phyloP scores from a whole-genome alignment of 2,329 filamentous ascomycete species.

The Emmonsia crescens region DNA sequence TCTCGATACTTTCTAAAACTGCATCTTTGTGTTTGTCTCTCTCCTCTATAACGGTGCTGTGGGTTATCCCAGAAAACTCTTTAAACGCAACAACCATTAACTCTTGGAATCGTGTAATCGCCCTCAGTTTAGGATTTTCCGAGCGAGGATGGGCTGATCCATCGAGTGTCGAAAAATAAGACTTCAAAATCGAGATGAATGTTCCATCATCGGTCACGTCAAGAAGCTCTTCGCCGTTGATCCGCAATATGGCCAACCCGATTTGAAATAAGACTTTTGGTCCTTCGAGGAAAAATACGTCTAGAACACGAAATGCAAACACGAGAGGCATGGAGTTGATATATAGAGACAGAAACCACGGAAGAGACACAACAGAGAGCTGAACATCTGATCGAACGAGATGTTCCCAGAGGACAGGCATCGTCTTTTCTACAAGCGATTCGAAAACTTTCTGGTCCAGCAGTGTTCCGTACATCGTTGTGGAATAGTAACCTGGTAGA shows the following conservation, averaged over 20 bases:
- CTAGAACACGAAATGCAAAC: conserved; percentile 90
- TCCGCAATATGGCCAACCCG: conserved; percentile 86
- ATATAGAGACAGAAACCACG: conserved; percentile 96
- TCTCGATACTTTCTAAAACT: conserved; percentile 92
- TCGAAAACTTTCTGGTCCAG: conserved; percentile 97
- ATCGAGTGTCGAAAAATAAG: conserved; percentile 85
- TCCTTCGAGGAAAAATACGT: conserved; percentile 96
- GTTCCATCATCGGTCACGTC: conserved; percentile 90
- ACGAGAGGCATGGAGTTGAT: conserved; percentile 99
- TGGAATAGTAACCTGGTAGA: conserved; percentile 93
- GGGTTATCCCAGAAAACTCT: conserved; percentile 91
- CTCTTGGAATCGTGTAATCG: conserved; percentile 93
- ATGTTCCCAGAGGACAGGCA: conserved; percentile 97
- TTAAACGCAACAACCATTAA: conserved; percentile 99
- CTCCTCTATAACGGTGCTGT: conserved; percentile 80
- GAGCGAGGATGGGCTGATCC: conserved; percentile 94
- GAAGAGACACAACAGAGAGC: conserved; percentile 89
- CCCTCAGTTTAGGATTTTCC: conserved; percentile 85
- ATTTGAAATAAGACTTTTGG: conserved; percentile 97
- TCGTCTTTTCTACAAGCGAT: conserved; percentile 94
- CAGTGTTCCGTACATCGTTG: conserved; percentile 96
- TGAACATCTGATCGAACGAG: conserved; percentile 96
- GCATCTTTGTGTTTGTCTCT: conserved; percentile 87
- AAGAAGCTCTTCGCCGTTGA: conserved; percentile 91
- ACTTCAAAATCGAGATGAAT: conserved; percentile 92